Percentiles rank a stretch among this genome's conserved stretches.
Conservation (phyloP, 139 green algal species). For the Mesostigma viride region DNA sequence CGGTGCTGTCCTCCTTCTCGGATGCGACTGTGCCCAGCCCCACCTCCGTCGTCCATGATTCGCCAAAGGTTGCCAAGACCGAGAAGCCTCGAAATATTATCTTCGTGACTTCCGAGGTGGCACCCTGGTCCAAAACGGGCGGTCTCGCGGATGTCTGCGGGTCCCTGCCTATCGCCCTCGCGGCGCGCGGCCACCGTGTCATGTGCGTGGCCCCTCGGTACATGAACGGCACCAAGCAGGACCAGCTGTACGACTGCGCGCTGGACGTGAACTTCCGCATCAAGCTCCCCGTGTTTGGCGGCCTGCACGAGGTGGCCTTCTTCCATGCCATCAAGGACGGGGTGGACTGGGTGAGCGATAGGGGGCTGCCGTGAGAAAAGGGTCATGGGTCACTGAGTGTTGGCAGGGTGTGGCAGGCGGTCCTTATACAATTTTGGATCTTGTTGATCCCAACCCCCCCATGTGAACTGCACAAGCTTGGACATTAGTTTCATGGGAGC, state of each 20-base stretch:
- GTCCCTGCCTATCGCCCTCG: slow-evolving; percentile 45
- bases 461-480: too few species aligned
- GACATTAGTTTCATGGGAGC: too few species aligned
- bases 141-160: slow-evolving; percentile 60
- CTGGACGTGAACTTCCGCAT: slow-evolving; percentile 9
- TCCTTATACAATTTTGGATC: background rate
- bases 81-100: slow-evolving; percentile 38
- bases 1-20: too few species aligned
- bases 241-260: slow-evolving; percentile 16
- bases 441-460: too few species aligned
- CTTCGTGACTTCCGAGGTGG: slow-evolving; percentile 53
- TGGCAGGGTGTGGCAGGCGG: background rate
- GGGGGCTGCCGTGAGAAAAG: too few species aligned
- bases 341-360: slow-evolving; percentile 64
- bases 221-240: slow-evolving; percentile 26
- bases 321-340: slow-evolving; percentile 47
- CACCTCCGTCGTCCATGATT: too few species aligned
- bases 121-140: slow-evolving; percentile 78
- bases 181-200: slow-evolving; percentile 48
- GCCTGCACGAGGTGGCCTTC: slow-evolving; percentile 48
- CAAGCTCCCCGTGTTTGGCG: slow-evolving; percentile 1
- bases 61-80: slow-evolving; percentile 1
- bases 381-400: too few species aligned
- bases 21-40: too few species aligned
- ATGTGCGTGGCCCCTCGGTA: slow-evolving; percentile 53